Evolutionary conservation across 2,329 filamentous ascomycete species (phyloP).

Genomic region (Ophiostoma perfectum): DNA sequence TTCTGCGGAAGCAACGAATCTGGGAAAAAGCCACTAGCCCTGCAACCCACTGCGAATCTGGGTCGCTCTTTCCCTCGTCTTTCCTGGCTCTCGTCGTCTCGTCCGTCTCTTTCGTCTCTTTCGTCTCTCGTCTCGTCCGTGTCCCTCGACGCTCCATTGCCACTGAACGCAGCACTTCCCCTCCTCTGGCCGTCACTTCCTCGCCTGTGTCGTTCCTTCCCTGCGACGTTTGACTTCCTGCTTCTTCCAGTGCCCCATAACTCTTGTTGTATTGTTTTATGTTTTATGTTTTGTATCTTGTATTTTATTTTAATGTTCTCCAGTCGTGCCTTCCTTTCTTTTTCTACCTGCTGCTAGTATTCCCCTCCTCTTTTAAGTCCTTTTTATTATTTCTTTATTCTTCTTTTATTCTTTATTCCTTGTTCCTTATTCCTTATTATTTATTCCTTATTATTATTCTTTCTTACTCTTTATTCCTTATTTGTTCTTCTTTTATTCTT

Average conservation of each 20-base stretch:
- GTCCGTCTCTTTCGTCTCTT: not conserved
- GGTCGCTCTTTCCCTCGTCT: slow-evolving; percentile 11
- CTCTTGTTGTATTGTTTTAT: not conserved
- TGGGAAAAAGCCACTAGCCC: slow-evolving; percentile 14
- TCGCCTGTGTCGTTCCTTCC: slow-evolving; percentile 12
- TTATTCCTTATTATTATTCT: not conserved
- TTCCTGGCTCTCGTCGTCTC: not conserved
- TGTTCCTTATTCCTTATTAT: too few species aligned
- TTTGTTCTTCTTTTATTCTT: slow-evolving; percentile 11
- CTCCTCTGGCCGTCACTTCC: not conserved
- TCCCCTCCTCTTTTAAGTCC: slow-evolving; percentile 11
- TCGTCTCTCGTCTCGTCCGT: not conserved
- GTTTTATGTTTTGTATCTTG: not conserved
- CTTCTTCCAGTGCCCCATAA: not conserved
- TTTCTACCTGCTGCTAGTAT: slow-evolving; percentile 13
- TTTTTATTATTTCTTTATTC: not conserved
- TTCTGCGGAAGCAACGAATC: slow-evolving; percentile 14
- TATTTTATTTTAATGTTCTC: not conserved
- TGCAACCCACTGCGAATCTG: slow-evolving; percentile 9
- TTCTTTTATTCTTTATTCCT: slow-evolving; percentile 11
- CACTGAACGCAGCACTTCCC: not conserved
- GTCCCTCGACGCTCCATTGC: too few species aligned
- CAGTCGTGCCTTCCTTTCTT: slow-evolving; percentile 12
- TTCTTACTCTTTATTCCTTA: not conserved
- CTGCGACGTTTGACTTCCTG: not conserved